Percentiles rank a stretch among this genome's conserved stretches.
These are phyloP conservation scores for Discostella pseudostelligera DNA, from an alignment of 108 stramenopile genomes.

Conservation along the genomic window DNA sequence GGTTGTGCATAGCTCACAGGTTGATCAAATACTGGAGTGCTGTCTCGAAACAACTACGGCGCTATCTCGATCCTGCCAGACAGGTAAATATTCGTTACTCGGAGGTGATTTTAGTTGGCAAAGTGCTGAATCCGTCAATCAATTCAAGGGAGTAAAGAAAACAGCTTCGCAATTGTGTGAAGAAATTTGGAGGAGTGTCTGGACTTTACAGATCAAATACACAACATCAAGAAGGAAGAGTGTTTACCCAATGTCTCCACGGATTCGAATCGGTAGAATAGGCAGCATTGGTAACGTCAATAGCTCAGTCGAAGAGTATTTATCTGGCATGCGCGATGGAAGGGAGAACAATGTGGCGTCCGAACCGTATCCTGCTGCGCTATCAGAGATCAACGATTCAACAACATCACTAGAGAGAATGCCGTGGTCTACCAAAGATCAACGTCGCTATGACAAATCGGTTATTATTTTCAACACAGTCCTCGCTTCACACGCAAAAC, in stretches of 20 bases:
- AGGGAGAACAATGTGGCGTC: not conserved
- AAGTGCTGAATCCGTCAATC: not conserved
- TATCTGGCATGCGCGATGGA: not conserved
- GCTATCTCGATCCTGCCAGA: constrained; percentile 30
- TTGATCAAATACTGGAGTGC: constrained; percentile 30
- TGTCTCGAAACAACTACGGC: constrained; percentile 24
- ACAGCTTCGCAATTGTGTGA: constrained; percentile 32
- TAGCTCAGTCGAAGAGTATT: not conserved
- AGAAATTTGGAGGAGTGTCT: constrained; percentile 31
- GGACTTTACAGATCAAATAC: constrained; percentile 21
- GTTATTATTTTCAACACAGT: constrained; percentile 37
- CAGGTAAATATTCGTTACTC: constrained; percentile 25
- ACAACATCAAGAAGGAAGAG: constrained; percentile 11
- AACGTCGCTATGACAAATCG: constrained; percentile 33
- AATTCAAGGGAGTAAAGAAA: not conserved
- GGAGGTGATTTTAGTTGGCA: constrained; percentile 27
- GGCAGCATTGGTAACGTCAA: constrained; percentile 3
- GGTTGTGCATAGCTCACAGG: constrained; percentile 30
- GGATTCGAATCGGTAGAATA: constrained; percentile 16
- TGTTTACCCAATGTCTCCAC: not conserved
- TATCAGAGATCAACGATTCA: not conserved
- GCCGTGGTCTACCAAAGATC: constrained; percentile 34
- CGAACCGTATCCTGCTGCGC: not conserved
- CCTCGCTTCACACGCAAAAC: constrained; percentile 34
- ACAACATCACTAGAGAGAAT: not conserved